Conservation (phyloP, 1,284 basidiomycete genomes). For the Fomes fomentarius region DNA sequence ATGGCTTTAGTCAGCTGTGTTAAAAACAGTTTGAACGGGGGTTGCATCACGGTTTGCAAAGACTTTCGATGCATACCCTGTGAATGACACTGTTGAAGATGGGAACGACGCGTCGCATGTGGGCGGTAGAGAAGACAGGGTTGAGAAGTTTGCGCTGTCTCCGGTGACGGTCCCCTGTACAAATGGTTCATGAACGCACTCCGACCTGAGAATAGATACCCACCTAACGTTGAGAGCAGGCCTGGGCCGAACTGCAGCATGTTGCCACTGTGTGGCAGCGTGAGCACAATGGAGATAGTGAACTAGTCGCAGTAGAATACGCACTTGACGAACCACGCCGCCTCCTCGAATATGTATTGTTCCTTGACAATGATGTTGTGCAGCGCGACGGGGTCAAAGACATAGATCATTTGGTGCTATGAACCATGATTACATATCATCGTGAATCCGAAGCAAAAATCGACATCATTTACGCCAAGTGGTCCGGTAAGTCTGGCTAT, state of each 20-base stretch:
- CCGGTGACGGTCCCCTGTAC: slow-evolving; percentile 9
- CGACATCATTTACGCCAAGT: slow-evolving; percentile 1
- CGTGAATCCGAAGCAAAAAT: no score
- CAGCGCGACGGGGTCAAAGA: slow-evolving; percentile 21
- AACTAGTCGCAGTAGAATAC: background rate
- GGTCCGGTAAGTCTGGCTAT: slow-evolving; percentile 1
- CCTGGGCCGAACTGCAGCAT: slow-evolving; percentile 16
- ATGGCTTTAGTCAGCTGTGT: background rate
- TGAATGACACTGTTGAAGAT: slow-evolving; percentile 11
- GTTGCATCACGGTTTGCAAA: no score
- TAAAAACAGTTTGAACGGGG: background rate
- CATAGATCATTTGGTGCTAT: slow-evolving; percentile 21
- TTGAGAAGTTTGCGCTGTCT: slow-evolving; percentile 21
- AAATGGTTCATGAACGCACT: background rate
- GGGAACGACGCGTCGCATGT: slow-evolving; percentile 16
- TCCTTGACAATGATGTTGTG: slow-evolving; percentile 25
- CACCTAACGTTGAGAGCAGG: slow-evolving; percentile 12
- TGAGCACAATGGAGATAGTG: background rate
- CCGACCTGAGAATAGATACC: background rate
- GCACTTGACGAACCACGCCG: slow-evolving; percentile 17
- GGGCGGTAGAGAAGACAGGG: slow-evolving; percentile 16
- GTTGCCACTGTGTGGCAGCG: slow-evolving; percentile 13
- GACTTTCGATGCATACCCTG: background rate
- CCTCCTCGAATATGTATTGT: slow-evolving; percentile 19
- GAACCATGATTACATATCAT: background rate